Evolutionary conservation across 1,284 basidiomycete species (phyloP).

Genomic region (Coniophora puteana): DNA sequence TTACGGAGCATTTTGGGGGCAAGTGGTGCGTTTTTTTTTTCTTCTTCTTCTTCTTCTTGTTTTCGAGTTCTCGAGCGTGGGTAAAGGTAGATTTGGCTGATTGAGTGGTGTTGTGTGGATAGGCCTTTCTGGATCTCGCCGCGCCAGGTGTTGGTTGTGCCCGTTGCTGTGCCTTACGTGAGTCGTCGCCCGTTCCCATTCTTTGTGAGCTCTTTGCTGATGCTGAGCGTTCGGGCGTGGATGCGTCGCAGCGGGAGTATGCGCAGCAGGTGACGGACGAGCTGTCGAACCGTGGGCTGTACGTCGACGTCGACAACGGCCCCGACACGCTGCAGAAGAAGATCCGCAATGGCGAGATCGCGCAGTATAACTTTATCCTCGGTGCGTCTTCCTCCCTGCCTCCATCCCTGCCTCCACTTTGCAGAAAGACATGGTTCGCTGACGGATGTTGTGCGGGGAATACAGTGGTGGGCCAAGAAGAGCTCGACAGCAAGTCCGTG

Average conservation of each 20-base stretch:
- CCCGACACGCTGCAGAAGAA: conserved; percentile 96
- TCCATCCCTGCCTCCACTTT: conserved; percentile 3
- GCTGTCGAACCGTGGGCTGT: conserved; percentile 74
- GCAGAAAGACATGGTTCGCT: conserved; percentile 7
- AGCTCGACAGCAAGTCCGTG: conserved; percentile 81
- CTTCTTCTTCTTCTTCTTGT: neutral
- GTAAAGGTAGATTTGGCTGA: neutral
- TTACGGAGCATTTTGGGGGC: conserved; percentile 96
- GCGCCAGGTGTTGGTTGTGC: conserved; percentile 91
- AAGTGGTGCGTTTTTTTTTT: conserved; percentile 73
- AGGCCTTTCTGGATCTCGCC: conserved; percentile 99
- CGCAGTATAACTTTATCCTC: conserved; percentile 96
- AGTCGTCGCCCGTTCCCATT: conserved; percentile 31
- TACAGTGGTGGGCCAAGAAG: conserved; percentile 91
- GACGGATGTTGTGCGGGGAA: no score
- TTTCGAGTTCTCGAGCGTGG: neutral
- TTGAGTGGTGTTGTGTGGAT: no score
- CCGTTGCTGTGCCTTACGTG: conserved; percentile 85
- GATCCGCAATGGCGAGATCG: conserved; percentile 89
- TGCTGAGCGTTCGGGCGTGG: conserved; percentile 8
- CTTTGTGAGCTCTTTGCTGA: conserved; percentile 3
- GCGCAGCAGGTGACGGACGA: conserved; percentile 75
- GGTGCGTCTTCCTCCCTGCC: conserved; percentile 50
- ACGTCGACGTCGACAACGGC: conserved; percentile 89
- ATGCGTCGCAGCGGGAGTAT: conserved; percentile 74